phyloP scores from a whole-genome alignment of 2,329 filamentous ascomycete genomes.

The Colletotrichum endophyticum region DNA sequence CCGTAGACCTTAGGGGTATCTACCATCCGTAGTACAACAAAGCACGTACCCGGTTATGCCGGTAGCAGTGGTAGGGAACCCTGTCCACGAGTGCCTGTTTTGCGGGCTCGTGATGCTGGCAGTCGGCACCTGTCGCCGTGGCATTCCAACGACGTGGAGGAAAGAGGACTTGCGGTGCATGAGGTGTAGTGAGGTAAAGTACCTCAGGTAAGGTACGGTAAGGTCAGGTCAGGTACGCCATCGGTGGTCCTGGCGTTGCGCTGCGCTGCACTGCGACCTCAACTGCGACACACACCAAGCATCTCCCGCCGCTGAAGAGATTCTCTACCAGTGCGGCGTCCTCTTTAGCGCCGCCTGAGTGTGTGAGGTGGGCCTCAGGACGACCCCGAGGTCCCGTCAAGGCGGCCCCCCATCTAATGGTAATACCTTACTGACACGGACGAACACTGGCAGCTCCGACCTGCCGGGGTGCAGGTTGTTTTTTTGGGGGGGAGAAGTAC shows the following conservation, averaged over 20 bases:
- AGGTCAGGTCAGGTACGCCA: neutral
- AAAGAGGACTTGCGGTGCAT: neutral
- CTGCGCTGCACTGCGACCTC: neutral
- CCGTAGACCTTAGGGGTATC: neutral
- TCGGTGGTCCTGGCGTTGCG: neutral
- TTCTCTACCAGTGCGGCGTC: neutral
- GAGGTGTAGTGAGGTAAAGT: neutral
- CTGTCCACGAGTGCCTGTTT: neutral
- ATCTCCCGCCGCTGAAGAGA: neutral
- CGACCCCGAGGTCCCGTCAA: neutral
- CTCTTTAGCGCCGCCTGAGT: constrained; percentile 5
- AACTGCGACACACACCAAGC: neutral
- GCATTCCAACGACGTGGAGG: neutral
- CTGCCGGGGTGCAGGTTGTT: neutral
- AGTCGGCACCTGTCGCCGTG: neutral
- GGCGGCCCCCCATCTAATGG: neutral
- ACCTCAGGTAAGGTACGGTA: neutral
- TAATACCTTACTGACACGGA: neutral
- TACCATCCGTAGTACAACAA: neutral
- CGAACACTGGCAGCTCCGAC: constrained; percentile 1
- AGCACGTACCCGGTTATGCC: constrained; percentile 6
- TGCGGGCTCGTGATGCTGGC: neutral
- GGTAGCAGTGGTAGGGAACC: neutral
- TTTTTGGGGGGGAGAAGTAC: neutral
- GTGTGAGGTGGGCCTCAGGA: constrained; percentile 10